These are phyloP conservation scores for Penicillium hordei DNA, from an alignment of 2,329 filamentous ascomycete species.

Conservation along the genomic window DNA sequence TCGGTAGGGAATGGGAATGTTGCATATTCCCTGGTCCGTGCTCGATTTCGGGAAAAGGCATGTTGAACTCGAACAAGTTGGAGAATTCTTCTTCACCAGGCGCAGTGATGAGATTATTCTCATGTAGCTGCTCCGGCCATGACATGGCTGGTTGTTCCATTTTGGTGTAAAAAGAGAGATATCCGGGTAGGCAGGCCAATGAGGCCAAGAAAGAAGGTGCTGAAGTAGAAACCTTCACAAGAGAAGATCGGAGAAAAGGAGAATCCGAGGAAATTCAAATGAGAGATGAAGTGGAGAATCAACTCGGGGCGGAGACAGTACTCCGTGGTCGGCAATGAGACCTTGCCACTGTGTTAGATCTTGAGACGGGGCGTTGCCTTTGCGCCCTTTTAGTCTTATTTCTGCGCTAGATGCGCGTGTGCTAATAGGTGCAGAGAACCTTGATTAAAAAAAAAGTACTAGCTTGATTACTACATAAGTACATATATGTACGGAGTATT, in stretches of 20 bases:
- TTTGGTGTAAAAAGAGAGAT: not conserved
- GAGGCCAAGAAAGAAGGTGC: not conserved
- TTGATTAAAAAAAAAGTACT: not conserved
- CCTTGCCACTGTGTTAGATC: constrained; percentile 5
- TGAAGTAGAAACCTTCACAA: not conserved
- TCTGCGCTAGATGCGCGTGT: constrained; percentile 17
- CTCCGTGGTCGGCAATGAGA: constrained; percentile 1
- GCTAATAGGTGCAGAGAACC: constrained; percentile 1
- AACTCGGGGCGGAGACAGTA: constrained; percentile 17
- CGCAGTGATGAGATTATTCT: constrained; percentile 41
- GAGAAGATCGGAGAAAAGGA: constrained; percentile 1
- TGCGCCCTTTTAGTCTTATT: not conserved
- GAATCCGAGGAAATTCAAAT: not conserved
- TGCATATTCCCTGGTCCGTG: constrained; percentile 40
- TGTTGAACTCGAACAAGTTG: constrained; percentile 51
- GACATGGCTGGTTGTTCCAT: constrained; percentile 44
- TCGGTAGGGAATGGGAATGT: constrained; percentile 33
- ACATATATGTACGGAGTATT: not conserved
- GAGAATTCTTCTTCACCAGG: constrained; percentile 50
- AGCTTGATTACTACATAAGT: not conserved
- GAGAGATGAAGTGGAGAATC: constrained; percentile 5
- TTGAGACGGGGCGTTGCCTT: not conserved
- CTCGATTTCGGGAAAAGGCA: constrained; percentile 47
- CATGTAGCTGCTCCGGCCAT: constrained; percentile 43
- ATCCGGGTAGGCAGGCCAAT: not conserved